Percentiles rank a stretch among this genome's conserved stretches.
Evolutionary conservation across 2,329 filamentous ascomycete species (phyloP).

Genomic region (Hypoxylon sp.): DNA sequence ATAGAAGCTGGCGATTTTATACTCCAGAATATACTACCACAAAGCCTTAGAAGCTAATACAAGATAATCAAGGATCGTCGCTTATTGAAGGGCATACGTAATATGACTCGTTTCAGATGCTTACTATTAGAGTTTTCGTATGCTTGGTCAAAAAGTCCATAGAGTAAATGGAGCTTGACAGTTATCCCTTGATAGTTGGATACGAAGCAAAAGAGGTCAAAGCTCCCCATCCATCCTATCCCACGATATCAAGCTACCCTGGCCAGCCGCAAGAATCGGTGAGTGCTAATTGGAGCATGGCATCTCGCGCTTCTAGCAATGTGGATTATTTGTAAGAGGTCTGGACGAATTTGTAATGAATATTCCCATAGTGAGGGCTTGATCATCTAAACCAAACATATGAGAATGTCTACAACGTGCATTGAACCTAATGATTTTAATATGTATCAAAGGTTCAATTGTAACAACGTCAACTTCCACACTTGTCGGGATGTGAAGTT

Average conservation of each 20-base stretch:
- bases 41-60: not conserved
- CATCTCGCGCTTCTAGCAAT: slow-evolving; percentile 5
- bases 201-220: slow-evolving; percentile 20
- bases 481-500: slow-evolving; percentile 13
- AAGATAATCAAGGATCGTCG: not conserved
- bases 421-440: slow-evolving; percentile 12
- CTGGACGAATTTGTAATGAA: not conserved
- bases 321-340: slow-evolving; percentile 5
- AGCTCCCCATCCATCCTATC: slow-evolving; percentile 19
- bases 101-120: not conserved
- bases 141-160: not conserved
- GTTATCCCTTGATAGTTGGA: not conserved
- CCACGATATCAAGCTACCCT: slow-evolving; percentile 36
- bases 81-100: not conserved
- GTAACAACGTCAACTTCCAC: slow-evolving; percentile 9
- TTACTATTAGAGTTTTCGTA: not conserved
- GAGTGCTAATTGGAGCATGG: slow-evolving; percentile 37
- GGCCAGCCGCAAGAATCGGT: slow-evolving; percentile 35
- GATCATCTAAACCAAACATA: slow-evolving; percentile 1
- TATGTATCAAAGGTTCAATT: not conserved
- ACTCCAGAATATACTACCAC: not conserved
- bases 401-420: not conserved
- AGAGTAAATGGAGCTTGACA: not conserved
- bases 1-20: not conserved
- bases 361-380: not conserved